A percentile compares a stretch with the other conserved stretches of the same genome.
Conservation (phyloP, 2,329 filamentous ascomycete species). For the Penicillium hordei region DNA sequence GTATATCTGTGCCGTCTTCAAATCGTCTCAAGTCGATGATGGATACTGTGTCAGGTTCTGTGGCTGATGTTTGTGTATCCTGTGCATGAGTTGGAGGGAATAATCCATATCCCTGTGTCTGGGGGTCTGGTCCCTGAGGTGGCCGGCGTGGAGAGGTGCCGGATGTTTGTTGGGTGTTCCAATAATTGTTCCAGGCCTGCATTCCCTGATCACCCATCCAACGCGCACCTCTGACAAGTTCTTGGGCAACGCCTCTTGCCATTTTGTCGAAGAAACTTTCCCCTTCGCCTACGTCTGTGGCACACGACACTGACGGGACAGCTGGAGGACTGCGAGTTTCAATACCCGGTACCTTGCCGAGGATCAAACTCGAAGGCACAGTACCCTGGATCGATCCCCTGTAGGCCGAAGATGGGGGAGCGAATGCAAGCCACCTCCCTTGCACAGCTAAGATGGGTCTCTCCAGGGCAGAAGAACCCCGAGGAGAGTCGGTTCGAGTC, state of each 20-base stretch:
- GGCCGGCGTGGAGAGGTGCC: slow-evolving; percentile 33
- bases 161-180: slow-evolving; percentile 45
- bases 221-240: slow-evolving; percentile 49
- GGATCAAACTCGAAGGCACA: slow-evolving; percentile 38
- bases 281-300: slow-evolving; percentile 48
- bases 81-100: slow-evolving; percentile 50
- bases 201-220: slow-evolving; percentile 53
- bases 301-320: slow-evolving; percentile 45
- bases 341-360: slow-evolving; percentile 42
- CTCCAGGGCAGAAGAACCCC: slow-evolving; percentile 30
- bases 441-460: slow-evolving; percentile 45
- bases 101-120: slow-evolving; percentile 34
- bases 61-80: slow-evolving; percentile 37
- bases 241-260: slow-evolving; percentile 51
- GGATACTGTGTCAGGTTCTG: slow-evolving; percentile 48
- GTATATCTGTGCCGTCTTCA: slow-evolving; percentile 41
- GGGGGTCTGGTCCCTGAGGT: slow-evolving; percentile 29
- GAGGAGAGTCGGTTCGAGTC: slow-evolving; percentile 41
- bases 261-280: slow-evolving; percentile 51
- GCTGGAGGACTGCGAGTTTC: slow-evolving; percentile 45
- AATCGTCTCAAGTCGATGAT: slow-evolving; percentile 48
- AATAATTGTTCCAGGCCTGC: slow-evolving; percentile 53
- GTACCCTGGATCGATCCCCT: slow-evolving; percentile 42
- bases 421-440: slow-evolving; percentile 49
- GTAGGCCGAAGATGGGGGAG: slow-evolving; percentile 43